Conservation (phyloP, 1,284 basidiomycete species). For the Cutaneotrichosporon daszewskae region DNA sequence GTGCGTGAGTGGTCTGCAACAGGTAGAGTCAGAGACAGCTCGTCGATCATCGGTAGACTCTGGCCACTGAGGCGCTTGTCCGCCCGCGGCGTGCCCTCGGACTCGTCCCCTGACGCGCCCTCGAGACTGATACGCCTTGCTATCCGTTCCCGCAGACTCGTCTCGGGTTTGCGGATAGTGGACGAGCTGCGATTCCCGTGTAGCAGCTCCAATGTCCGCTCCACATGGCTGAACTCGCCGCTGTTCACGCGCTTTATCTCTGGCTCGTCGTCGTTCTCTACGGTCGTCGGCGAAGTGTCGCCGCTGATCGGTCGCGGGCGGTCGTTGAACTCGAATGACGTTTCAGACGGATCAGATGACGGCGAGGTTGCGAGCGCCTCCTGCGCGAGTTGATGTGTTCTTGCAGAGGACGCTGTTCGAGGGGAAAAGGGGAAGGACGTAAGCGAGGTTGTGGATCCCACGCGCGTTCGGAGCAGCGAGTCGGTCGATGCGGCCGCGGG, state of each 20-base stretch:
- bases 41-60: constrained; percentile 27
- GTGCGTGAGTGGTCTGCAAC: constrained; percentile 60
- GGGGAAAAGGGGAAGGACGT: constrained; percentile 20
- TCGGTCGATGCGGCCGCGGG: constrained; percentile 1
- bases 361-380: neutral
- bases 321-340: constrained; percentile 32
- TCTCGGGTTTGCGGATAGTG: constrained; percentile 42
- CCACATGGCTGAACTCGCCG: constrained; percentile 35
- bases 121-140: constrained; percentile 19
- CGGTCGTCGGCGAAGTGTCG: constrained; percentile 41
- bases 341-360: constrained; percentile 28
- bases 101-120: constrained; percentile 37
- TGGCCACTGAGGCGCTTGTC: constrained; percentile 46
- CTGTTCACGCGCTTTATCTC: constrained; percentile 26
- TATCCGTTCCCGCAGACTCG: constrained; percentile 8
- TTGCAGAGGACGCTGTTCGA: constrained; percentile 30
- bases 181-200: constrained; percentile 48
- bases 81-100: constrained; percentile 9
- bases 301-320: constrained; percentile 21
- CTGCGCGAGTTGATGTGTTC: constrained; percentile 1
- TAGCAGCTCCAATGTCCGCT: constrained; percentile 29
- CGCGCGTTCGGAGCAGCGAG: neutral
- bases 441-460: constrained; percentile 7
- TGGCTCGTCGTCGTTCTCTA: constrained; percentile 33
- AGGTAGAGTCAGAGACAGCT: constrained; percentile 39